phyloP scores from a whole-genome alignment of 495 filamentous ascomycete species.

The Penicillium canariense region DNA sequence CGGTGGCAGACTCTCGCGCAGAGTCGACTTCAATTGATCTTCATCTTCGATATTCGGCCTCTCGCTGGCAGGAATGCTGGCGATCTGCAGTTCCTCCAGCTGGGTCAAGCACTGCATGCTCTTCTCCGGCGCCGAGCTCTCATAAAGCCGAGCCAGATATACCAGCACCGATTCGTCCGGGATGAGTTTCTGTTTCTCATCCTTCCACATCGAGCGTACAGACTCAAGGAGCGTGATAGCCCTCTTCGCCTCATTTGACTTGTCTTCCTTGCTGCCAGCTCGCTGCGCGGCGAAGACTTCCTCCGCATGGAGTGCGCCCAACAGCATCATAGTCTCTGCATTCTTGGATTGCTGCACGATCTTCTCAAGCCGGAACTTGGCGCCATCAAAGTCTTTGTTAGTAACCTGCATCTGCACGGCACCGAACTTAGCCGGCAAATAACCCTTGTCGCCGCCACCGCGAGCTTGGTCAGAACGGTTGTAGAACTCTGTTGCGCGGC shows the following conservation, averaged over 20 bases:
- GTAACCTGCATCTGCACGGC: constrained; percentile 82
- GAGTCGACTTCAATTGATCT: constrained; percentile 52
- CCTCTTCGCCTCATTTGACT: constrained; percentile 74
- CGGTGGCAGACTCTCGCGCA: constrained; percentile 76
- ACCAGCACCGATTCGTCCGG: constrained; percentile 87
- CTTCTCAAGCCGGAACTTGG: constrained; percentile 91
- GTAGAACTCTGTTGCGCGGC: constrained; percentile 78
- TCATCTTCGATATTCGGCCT: constrained; percentile 64
- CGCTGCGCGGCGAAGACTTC: constrained; percentile 81
- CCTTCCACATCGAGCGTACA: constrained; percentile 87
- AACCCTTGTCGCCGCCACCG: constrained; percentile 83
- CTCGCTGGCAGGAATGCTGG: constrained; percentile 66
- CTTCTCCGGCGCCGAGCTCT: constrained; percentile 79
- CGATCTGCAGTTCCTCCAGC: constrained; percentile 81
- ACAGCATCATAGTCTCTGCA: constrained; percentile 84
- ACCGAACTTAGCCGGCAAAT: constrained; percentile 89
- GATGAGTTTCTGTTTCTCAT: constrained; percentile 74
- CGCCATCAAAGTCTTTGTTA: constrained; percentile 80
- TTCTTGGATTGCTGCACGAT: constrained; percentile 82
- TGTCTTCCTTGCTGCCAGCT: constrained; percentile 78
- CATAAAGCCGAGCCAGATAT: constrained; percentile 88
- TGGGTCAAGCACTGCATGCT: constrained; percentile 86
- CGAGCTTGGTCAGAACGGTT: constrained; percentile 82
- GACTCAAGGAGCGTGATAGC: constrained; percentile 77
- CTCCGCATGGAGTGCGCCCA: constrained; percentile 88